Conservation (phyloP, 73 alveolate genomes). For the Effrenium voratum region DNA sequence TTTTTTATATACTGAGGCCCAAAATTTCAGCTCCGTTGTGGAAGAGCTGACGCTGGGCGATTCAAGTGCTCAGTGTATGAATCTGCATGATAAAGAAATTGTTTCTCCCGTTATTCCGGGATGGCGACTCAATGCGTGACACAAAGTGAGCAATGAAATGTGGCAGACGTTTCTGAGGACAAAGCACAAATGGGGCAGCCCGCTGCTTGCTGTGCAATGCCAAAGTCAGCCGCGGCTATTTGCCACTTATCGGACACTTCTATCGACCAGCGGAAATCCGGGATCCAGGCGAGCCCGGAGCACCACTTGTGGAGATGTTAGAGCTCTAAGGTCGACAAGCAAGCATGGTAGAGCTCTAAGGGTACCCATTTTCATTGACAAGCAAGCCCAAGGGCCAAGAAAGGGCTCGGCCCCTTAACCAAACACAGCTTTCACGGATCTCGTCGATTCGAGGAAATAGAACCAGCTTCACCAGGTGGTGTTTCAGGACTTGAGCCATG, state of each 20-base stretch:
- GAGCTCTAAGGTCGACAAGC: too few relatives aligned
- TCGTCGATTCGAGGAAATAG: neutral
- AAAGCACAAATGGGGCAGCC: conserved; percentile 56
- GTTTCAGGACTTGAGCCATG: neutral
- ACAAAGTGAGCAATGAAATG: too few relatives aligned
- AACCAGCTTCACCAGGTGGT: neutral
- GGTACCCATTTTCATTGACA: too few relatives aligned
- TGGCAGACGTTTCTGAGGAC: too few relatives aligned
- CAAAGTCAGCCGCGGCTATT: conserved; percentile 21
- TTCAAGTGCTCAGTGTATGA: too few relatives aligned
- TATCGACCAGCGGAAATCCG: conserved; percentile 48
- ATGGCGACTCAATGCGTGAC: too few relatives aligned
- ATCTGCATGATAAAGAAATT: too few relatives aligned
- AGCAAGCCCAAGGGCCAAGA: too few relatives aligned
- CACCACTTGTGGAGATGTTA: too few relatives aligned
- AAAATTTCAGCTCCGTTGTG: neutral
- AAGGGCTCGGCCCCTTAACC: too few relatives aligned
- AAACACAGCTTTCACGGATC: neutral
- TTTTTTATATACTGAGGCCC: neutral
- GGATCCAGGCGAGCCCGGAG: conserved; percentile 23
- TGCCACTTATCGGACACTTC: conserved; percentile 50
- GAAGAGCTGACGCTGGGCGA: conserved; percentile 10
- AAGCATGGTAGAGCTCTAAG: too few relatives aligned
- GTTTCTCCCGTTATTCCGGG: too few relatives aligned
- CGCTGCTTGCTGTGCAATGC: conserved; percentile 57